Base-by-base conservation (phyloP, 2,329 filamentous ascomycete genomes). In the Talaromyces amestolkiae region DNA sequence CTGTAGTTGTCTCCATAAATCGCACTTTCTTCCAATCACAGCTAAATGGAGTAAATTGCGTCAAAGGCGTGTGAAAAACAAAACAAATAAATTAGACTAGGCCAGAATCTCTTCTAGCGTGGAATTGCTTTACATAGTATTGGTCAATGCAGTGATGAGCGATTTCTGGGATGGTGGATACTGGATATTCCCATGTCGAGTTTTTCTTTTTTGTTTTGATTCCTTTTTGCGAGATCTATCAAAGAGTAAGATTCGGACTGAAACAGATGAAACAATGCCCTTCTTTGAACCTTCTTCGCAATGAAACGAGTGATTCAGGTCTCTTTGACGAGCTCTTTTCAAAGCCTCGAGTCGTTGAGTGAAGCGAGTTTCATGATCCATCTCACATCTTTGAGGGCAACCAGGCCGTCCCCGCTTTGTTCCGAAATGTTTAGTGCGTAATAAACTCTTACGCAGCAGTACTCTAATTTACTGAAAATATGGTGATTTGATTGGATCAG, bases 41-140 rank as follows among this genome's bases (percentile, higher is more conserved):
- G 10, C n/a, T 22, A 15, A 39, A 61, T 31, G 31, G 31, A 22
- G 19, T 19, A 61, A 47, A 31, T 60, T 41, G 22, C 27, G 43
- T 35, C 58, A 43, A 41, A 56, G 53, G n/a, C 10, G 31, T 56
- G 53, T 37, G n/a, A 19, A 31, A 56, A 37, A 56, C n/a, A 22
- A 37, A 37, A 35, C n/a, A 19, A 37, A 56, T 7, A 10, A 56
- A 9, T 15, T 17, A 56, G 58, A 24, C 58, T 24, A 61, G 33
- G 37, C 31, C 22, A 37, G 5, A 61, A 49, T 49, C 43, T 27
- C 43, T 37, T 22, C 43, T 61, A 61, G 58, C 58, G 43, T n/a
- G 33, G 41, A 49, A 49, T 22, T 39, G 33, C n/a, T 56, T 24
- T 35, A 31, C 27, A 31, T 31, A 7, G 27, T 7, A 61, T 35